Base-by-base conservation (phyloP, 2,329 filamentous ascomycete species). In the Diaporthe sp. region DNA sequence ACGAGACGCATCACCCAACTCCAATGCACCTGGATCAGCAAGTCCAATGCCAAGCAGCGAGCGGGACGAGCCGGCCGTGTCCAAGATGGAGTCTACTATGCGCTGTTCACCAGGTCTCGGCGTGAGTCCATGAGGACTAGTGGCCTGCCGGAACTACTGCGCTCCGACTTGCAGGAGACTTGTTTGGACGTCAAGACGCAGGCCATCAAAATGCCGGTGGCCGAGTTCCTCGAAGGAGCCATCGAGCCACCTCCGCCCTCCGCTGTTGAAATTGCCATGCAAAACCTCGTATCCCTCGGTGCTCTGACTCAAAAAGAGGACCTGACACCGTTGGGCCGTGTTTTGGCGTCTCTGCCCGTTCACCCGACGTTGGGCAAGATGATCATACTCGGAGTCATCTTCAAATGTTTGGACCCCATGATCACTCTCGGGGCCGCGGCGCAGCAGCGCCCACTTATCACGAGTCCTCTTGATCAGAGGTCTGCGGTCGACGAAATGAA, bases 321-420 rank as follows among this genome's bases (percentile, higher is more conserved):
- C 4, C 78, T 89, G 31, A 89, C 88, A 2, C 78, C 82, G 19
- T 82, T 90, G 8, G 88, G 88, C 25, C 44, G 59, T n/a, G 15
- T 72, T 12, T 28, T 72, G 12, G 70, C 57, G n/a, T 62, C 81
- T 19, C 75, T 87, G 68, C 85, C 86, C 4, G 80, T 88, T 6
- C 83, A 86, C 74, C 88, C 88, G 9, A 77, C 81, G 4, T 77
- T 86, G 49, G 88, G 85, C 42, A 89, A 88, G 76, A 86, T 89
- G 84, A 83, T 89, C 70, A 73, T 89, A 28, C 80, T 89, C 13
- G 88, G 88, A 8, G 80, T 88, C 37, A 84, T 89, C 61, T 89
- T 89, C 81, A 83, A 84, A 51, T 89, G 88, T 77, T 81, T 89
- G 6, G 87, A 89, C 76, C 87, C 88, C 0, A 84, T 89, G 78